Evolutionary conservation across 139 green algal species (phyloP).

Genomic region (Chlorella sp.): DNA sequence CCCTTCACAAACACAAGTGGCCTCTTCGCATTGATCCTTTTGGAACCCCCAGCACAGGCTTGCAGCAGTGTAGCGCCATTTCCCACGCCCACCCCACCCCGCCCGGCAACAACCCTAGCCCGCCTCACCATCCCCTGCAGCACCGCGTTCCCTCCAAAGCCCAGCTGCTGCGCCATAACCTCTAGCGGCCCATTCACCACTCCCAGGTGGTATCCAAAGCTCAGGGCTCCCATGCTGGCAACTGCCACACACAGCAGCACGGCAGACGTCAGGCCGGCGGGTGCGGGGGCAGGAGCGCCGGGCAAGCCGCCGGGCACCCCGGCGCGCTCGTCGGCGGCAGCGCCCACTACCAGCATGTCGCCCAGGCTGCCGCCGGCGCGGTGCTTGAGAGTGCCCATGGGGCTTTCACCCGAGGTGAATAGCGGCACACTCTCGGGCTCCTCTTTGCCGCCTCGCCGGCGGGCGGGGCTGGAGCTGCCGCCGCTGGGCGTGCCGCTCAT

Average conservation of each 20-base stretch:
- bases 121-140: conserved; percentile 77
- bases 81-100: neutral
- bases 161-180: conserved; percentile 79
- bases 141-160: conserved; percentile 75
- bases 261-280: neutral
- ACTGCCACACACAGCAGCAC: conserved; percentile 49
- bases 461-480: conserved; percentile 5
- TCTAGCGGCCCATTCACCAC: conserved; percentile 93
- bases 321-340: neutral
- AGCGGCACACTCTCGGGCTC: conserved; percentile 2
- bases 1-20: neutral
- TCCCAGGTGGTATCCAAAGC: conserved; percentile 89
- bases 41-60: too few relatives aligned
- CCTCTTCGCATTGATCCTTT: neutral
- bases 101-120: neutral
- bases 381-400: conserved; percentile 25
- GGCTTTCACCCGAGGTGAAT: neutral
- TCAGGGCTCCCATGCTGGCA: conserved; percentile 75
- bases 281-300: too few relatives aligned
- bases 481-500: neutral
- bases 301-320: neutral
- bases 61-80: neutral
- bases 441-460: neutral
- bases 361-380: neutral
- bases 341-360: neutral